phyloP scores from a whole-genome alignment of 2,329 filamentous ascomycete genomes.

The Tolypocladium ophioglossoides region DNA sequence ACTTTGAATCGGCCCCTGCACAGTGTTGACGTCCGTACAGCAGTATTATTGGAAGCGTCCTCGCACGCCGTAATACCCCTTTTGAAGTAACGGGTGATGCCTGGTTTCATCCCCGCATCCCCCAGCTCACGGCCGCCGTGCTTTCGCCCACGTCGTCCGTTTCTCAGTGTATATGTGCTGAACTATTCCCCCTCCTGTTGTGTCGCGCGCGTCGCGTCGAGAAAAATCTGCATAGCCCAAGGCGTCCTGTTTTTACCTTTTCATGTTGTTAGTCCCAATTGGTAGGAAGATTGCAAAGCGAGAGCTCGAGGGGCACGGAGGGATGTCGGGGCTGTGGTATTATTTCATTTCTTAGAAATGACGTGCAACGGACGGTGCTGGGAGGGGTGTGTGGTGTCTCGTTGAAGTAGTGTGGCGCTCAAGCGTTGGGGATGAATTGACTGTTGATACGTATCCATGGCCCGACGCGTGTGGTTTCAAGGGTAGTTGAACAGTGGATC shows the following conservation, averaged over 20 bases:
- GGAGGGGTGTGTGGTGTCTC: no score
- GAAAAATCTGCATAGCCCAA: conserved; percentile 11
- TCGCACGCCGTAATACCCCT: conserved; percentile 37
- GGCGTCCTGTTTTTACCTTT: conserved; percentile 11
- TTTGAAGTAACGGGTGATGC: background rate
- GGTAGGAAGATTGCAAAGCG: background rate
- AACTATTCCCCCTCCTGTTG: background rate
- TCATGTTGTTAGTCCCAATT: background rate
- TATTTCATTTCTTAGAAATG: background rate
- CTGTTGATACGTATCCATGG: no score
- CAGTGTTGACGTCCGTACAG: conserved; percentile 20
- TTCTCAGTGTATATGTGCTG: conserved; percentile 2
- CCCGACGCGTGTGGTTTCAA: no score
- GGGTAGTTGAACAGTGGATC: no score
- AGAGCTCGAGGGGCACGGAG: background rate
- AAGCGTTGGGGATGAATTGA: no score
- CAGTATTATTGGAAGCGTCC: conserved; percentile 64
- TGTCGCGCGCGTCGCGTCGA: background rate
- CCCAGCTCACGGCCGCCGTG: background rate
- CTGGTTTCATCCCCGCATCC: background rate
- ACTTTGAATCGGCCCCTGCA: no score
- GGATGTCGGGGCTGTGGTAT: background rate
- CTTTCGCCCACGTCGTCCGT: background rate
- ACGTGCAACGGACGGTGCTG: no score
- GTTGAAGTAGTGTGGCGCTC: no score